Base-by-base conservation (phyloP, 2,329 filamentous ascomycete genomes). In the Rhinocladiella mackenziei region DNA sequence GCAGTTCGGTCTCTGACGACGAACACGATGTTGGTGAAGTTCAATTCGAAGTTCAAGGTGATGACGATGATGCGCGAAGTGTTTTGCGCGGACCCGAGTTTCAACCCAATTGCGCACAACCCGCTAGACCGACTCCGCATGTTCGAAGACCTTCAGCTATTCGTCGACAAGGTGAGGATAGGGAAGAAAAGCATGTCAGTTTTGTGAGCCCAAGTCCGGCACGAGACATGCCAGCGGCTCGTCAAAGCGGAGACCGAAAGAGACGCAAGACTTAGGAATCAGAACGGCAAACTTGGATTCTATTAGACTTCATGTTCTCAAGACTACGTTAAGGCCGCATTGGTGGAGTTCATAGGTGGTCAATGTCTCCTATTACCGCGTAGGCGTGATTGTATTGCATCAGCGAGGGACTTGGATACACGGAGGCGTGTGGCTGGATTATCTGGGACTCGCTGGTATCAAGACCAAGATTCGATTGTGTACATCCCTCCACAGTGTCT, bases 1-100 rank as follows among this genome's bases (percentile, higher is more conserved):
- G 79, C 3, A 79, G 79, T 18, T 64, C 61, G 10, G 63, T 68
- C 1, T 70, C 70, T n/a, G n/a, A n/a, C 4, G 72, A 68, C 2
- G 67, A 68, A 26, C 65, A 65, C 11, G 67, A 77, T 26, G 80
- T 80, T 18, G 71, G 77, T n/a, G 77, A 78, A 17, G 62, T 67
- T 13, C 61, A 68, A 43, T 65, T 73, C 35, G 64, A 72, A 40
- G 66, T 73, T 5, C 65, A 67, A 47, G 68, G 70, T 37, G 67
- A 69, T 35, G 69, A 71, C 39, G 65, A 67, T 11, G 61, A 63
- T 20, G 58, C 62, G 31, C 55, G 63, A 13, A 61, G 66, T 34
- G 45, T 37, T 46, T 30, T 58, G 26, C 40, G 45, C 39, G 30
- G 42, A 23, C 36, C 48, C 17, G 33, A 58, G 35, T 39, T 43